Base-by-base conservation (phyloP, 208 protist species). In the Trypanosomatidae sp. region DNA sequence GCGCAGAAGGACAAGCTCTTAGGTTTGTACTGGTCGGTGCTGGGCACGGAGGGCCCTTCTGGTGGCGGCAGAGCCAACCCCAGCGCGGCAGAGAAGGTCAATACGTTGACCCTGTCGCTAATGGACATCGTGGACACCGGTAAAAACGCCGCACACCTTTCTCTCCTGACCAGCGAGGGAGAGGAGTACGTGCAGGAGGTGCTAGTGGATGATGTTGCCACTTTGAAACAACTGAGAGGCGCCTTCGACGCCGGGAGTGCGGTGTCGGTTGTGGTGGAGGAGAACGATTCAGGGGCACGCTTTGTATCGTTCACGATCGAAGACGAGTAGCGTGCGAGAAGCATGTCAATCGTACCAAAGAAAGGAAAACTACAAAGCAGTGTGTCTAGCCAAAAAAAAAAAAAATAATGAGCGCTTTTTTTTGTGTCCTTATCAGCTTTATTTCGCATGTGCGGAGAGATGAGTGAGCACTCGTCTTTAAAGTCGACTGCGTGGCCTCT, bases 1-100 rank as follows among this genome's bases (percentile, higher is more conserved):
- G 17, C 84, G 13, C 84, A 88, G 43, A 88, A 88, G 58, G 74
- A 82, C 60, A 85, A 84, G 50, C 41, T 88, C 3, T 77, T 88
- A 3, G 43, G 53, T 19, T 36, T 83, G 8, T 88, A 88, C 62
- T 85, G 77, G 79, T 17, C 64, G 10, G 65, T 88, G 55, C 80
- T 88, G 25, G 80, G 84, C 19, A 73, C 68, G 0, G 74, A 74
- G 0, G 36, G 33, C 12, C 30, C 33, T 28, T 10, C 25, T 19
- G 53, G 39, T 43, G 22, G 33, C 3, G 44, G 59, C 8, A 65
- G 5, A 2, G 36, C 36, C 52, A 13, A 33, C 30, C 0, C 5
- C 68, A 39, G 3, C 4, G 39, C 41, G 0, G n/a, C n/a, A n/a
- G n/a, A n/a, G n/a, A 13, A 50, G 8, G 25, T 62, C 15, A 25